These are phyloP conservation scores for Neocucurbitaria cava DNA, from an alignment of 2,329 filamentous ascomycete genomes.

Conservation along the genomic window DNA sequence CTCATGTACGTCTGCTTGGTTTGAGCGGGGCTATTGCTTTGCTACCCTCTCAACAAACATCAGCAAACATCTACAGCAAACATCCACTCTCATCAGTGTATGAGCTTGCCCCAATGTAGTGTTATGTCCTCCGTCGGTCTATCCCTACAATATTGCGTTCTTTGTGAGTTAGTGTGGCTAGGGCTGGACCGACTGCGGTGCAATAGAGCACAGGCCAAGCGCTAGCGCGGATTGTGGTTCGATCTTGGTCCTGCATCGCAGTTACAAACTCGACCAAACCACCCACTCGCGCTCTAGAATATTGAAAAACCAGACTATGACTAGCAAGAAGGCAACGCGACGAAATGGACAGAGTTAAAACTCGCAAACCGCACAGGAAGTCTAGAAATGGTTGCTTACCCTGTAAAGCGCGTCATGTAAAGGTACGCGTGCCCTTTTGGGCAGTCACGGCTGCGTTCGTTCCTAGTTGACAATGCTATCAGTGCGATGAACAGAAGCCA, in stretches of 20 bases:
- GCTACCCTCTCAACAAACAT: too few species aligned
- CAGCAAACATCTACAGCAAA: too few species aligned
- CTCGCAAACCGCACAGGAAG: conserved; percentile 39
- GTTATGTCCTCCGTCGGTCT: too few species aligned
- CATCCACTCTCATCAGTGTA: too few species aligned
- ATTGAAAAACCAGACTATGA: conserved; percentile 3
- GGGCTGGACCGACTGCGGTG: neutral
- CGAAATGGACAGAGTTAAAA: conserved; percentile 34
- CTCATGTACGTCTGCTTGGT: too few species aligned
- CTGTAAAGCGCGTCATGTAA: conserved; percentile 39
- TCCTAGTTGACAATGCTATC: conserved; percentile 13
- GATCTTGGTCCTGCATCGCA: conserved; percentile 7
- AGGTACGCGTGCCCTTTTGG: conserved; percentile 22
- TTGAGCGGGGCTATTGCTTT: too few species aligned
- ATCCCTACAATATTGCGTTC: too few species aligned
- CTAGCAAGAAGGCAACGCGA: neutral
- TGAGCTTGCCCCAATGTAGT: too few species aligned
- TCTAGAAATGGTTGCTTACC: conserved; percentile 39
- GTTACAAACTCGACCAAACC: conserved; percentile 10
- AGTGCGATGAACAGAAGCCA: conserved; percentile 44
- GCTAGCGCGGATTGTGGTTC: conserved; percentile 10
- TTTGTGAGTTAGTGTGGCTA: too few species aligned
- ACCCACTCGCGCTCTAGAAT: conserved; percentile 3
- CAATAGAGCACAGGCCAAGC: conserved; percentile 1
- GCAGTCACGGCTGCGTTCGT: neutral